phyloP scores from a whole-genome alignment of 2,329 filamentous ascomycete species.

The Zymoseptoria tritici region DNA sequence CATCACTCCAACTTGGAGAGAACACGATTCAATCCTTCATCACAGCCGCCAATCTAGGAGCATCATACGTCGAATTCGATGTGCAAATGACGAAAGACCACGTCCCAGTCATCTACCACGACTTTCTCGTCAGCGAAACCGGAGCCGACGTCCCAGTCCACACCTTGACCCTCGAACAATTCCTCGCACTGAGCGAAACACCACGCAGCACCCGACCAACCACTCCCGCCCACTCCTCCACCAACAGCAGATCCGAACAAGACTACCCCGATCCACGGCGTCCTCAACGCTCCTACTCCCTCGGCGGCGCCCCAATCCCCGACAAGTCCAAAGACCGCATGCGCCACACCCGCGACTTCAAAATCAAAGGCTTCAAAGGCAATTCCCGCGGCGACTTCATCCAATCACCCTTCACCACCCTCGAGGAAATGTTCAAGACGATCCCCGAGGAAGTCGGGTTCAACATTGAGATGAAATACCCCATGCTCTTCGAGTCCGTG shows the following conservation, averaged over 20 bases:
- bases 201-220: conserved; percentile 14
- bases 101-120: conserved; percentile 96
- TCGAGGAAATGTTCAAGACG: conserved; percentile 86
- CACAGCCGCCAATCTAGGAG: conserved; percentile 86
- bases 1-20: conserved; percentile 87
- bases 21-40: conserved; percentile 96
- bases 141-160: conserved; percentile 96
- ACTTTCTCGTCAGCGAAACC: conserved; percentile 95
- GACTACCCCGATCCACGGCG: conserved; percentile 12
- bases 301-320: conserved; percentile 44
- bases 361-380: conserved; percentile 88
- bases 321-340: conserved; percentile 60
- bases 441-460: conserved; percentile 79
- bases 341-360: conserved; percentile 95
- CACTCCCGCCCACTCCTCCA: conserved; percentile 4
- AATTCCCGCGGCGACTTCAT: conserved; percentile 93
- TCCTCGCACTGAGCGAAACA: conserved; percentile 46
- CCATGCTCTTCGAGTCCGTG: conserved; percentile 92
- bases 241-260: conserved; percentile 5
- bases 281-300: conserved; percentile 50
- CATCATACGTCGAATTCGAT: conserved; percentile 65
- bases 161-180: conserved; percentile 89
- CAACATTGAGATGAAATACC: conserved; percentile 99
- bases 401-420: conserved; percentile 87
- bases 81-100: conserved; percentile 98